Conservation (phyloP, 805 yeast genomes). For the Candida multigemmis region DNA sequence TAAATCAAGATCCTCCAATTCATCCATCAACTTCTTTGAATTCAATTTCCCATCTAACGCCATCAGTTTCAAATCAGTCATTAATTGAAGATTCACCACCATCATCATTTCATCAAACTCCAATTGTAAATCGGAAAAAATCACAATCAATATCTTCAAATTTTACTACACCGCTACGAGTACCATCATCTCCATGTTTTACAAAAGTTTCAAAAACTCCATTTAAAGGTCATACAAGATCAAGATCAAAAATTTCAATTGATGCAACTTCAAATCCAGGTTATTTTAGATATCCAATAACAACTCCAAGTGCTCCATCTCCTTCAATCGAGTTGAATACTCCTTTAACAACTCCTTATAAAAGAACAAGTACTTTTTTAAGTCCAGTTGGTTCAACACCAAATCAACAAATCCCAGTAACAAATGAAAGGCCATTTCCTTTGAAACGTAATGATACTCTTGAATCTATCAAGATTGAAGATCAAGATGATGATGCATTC, state of each 20-base stretch:
- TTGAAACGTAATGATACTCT: constrained; percentile 17
- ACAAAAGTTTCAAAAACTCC: constrained; percentile 30
- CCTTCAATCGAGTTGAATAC: constrained; percentile 4
- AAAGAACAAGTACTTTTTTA: constrained; percentile 4
- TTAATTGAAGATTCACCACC: constrained; percentile 13
- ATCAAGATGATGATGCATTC: constrained; percentile 35
- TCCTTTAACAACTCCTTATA: constrained; percentile 10
- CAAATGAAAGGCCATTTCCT: constrained; percentile 5
- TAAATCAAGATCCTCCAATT: constrained; percentile 13
- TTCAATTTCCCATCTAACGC: constrained; percentile 25
- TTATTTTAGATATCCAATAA: not conserved
- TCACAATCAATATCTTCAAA: no score
- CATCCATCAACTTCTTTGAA: constrained; percentile 16
- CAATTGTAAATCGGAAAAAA: no score
- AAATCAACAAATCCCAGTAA: constrained; percentile 2
- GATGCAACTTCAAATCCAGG: constrained; percentile 10
- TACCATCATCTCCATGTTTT: constrained; percentile 5
- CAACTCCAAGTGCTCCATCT: constrained; percentile 2
- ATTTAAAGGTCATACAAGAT: constrained; percentile 27
- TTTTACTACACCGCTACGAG: constrained; percentile 27
- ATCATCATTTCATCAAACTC: constrained; percentile 1
- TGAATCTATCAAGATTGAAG: constrained; percentile 25
- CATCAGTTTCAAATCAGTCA: constrained; percentile 26
- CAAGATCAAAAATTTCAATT: constrained; percentile 29
- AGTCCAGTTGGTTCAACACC: constrained; percentile 5